These are phyloP conservation scores for Didymella arachidicola DNA, from an alignment of 2,329 filamentous ascomycete genomes.

Conservation along the genomic window DNA sequence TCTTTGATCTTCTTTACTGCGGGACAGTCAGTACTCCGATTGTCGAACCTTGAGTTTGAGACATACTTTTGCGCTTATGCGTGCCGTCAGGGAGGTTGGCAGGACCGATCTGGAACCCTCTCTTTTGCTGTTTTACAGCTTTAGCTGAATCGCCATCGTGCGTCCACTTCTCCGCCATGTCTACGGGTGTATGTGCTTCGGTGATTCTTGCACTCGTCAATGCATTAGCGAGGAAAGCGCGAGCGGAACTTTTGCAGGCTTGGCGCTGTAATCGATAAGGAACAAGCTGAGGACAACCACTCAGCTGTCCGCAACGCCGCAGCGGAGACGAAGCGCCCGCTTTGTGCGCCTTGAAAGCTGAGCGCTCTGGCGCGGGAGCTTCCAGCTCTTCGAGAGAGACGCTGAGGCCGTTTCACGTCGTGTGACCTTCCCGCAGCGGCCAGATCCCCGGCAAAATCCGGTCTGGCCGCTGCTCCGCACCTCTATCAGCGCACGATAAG, in stretches of 20 bases:
- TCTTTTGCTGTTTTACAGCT: constrained; percentile 60
- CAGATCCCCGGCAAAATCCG: constrained; percentile 27
- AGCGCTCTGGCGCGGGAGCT: constrained; percentile 13
- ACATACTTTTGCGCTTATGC: constrained; percentile 77
- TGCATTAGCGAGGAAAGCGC: constrained; percentile 14
- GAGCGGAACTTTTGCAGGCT: constrained; percentile 30
- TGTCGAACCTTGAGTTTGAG: too few relatives aligned
- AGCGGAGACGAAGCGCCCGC: constrained; percentile 17
- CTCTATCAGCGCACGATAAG: constrained; percentile 41
- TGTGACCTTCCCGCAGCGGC: constrained; percentile 33
- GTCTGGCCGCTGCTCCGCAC: constrained; percentile 21
- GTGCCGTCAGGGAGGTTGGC: constrained; percentile 90
- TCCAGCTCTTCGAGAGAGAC: neutral
- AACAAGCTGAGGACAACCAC: constrained; percentile 12
- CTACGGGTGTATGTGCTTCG: neutral
- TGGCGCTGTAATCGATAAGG: constrained; percentile 26
- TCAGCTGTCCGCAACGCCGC: constrained; percentile 21
- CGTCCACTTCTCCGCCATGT: constrained; percentile 68
- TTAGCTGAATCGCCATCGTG: constrained; percentile 54
- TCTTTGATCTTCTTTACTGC: constrained; percentile 88
- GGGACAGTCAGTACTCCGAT: constrained; percentile 9
- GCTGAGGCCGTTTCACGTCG: constrained; percentile 28
- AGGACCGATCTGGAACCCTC: constrained; percentile 86
- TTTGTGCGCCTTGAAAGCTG: constrained; percentile 16
- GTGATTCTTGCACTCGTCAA: neutral